These are phyloP conservation scores for Funneliformis mosseae DNA, from an alignment of 192 early-diverging fungal species.

Conservation along the genomic window DNA sequence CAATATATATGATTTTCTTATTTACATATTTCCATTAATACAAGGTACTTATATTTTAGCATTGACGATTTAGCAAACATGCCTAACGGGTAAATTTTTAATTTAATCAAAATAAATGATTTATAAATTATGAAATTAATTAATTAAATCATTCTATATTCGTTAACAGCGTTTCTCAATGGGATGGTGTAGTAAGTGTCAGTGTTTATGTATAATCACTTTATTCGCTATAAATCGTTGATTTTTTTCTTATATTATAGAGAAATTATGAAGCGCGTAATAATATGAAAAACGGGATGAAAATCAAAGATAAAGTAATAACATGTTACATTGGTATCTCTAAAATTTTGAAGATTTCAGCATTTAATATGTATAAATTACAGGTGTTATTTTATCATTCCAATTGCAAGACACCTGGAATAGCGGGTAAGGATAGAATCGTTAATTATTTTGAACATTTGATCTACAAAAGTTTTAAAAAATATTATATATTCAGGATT, in stretches of 20 bases:
- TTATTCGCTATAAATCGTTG: constrained; percentile 7
- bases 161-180: not conserved
- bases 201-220: not conserved
- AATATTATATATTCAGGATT: not conserved
- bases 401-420: constrained; percentile 80
- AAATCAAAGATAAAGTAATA: constrained; percentile 56
- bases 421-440: constrained; percentile 61
- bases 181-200: not conserved
- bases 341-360: too few species aligned
- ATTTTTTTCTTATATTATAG: constrained; percentile 27
- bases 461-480: not conserved
- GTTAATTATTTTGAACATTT: constrained; percentile 3
- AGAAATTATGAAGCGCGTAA: constrained; percentile 84
- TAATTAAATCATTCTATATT: not conserved
- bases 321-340: not conserved
- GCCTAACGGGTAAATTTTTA: not conserved
- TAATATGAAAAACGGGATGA: constrained; percentile 77
- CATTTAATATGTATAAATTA: not conserved
- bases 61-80: not conserved
- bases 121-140: not conserved
- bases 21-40: not conserved
- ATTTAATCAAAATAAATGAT: not conserved
- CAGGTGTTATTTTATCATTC: constrained; percentile 81
- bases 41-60: not conserved
- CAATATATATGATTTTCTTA: not conserved